Conservation (phyloP, 2,329 filamentous ascomycete genomes). For the Fusarium coicis region DNA sequence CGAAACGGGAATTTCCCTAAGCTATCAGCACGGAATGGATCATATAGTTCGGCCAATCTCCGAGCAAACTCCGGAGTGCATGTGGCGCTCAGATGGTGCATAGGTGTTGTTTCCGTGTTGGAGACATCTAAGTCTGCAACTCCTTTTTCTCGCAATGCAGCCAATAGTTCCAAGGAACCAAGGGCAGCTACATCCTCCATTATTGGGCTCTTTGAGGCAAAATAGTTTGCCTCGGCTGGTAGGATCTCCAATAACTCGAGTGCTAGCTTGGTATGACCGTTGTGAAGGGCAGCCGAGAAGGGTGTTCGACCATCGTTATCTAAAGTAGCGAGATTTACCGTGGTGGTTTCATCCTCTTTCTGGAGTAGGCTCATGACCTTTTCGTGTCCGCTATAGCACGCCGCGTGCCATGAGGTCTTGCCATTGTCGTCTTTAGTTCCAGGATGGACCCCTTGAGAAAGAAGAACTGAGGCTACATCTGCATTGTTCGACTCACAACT, state of each 20-base stretch:
- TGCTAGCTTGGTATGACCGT: not conserved
- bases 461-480: too few relatives aligned
- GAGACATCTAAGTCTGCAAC: rapidly evolving
- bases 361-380: not conserved
- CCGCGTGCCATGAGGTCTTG: too few relatives aligned
- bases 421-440: too few relatives aligned
- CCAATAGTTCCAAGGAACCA: not conserved
- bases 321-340: not conserved
- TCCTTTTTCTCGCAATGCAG: not conserved
- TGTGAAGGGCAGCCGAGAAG: not conserved
- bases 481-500: too few relatives aligned
- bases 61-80: not conserved
- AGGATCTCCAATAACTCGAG: not conserved
- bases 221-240: not conserved
- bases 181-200: not conserved
- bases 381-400: too few relatives aligned
- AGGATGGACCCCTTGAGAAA: too few relatives aligned
- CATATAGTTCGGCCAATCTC: not conserved
- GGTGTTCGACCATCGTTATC: not conserved
- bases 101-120: not conserved
- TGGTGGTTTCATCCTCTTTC: not conserved
- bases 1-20: not conserved
- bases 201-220: not conserved
- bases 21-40: not conserved
- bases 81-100: not conserved